Conservation (phyloP, 163 green algal species). For the Scenedesmus sp. region DNA sequence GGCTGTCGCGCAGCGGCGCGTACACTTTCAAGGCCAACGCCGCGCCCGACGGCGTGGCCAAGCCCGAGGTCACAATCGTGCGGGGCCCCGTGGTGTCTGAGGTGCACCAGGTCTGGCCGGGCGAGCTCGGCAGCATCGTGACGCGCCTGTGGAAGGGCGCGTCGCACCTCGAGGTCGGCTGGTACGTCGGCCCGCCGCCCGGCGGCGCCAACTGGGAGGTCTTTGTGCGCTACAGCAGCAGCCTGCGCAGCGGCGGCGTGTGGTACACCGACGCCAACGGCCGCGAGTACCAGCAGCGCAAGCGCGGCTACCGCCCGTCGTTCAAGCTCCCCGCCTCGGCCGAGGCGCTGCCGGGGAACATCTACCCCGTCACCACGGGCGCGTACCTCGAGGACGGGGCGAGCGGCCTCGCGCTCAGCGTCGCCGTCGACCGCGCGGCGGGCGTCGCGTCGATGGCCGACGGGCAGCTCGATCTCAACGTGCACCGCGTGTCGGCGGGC, state of each 20-base stretch:
- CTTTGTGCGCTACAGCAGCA: constrained; percentile 11
- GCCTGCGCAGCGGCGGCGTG: constrained; percentile 22
- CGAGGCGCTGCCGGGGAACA: not conserved
- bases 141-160: constrained; percentile 62
- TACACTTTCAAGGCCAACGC: constrained; percentile 1
- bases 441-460: constrained; percentile 70
- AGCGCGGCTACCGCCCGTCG: constrained; percentile 54
- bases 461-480: constrained; percentile 84
- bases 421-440: constrained; percentile 77
- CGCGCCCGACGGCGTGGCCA: not conserved
- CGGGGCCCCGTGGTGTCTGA: constrained; percentile 1
- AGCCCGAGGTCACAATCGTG: not conserved
- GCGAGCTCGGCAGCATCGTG: not conserved
- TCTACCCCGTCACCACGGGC: constrained; percentile 30
- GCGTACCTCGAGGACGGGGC: not conserved
- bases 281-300: constrained; percentile 67
- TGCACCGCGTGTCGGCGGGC: not conserved
- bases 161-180: constrained; percentile 76
- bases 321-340: constrained; percentile 61
- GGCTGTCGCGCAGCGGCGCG: not conserved
- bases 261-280: constrained; percentile 89
- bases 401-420: constrained; percentile 55
- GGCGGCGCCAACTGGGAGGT: not conserved
- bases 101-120: not conserved
- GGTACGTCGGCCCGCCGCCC: constrained; percentile 72